Conservation (phyloP, 768 basidiomycete genomes). For the Russula sp. region DNA sequence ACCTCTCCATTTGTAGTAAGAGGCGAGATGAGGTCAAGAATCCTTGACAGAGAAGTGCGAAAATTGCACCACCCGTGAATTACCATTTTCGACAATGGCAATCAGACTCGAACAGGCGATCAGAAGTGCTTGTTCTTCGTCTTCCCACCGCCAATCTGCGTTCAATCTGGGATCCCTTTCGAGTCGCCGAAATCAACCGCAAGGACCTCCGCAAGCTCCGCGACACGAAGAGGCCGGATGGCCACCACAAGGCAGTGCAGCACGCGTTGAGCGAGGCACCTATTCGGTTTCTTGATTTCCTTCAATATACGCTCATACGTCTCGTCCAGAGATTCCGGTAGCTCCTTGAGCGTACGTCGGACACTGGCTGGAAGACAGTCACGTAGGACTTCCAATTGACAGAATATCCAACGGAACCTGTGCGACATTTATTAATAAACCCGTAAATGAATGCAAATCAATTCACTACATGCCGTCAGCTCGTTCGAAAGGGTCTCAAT, state of each 20-base stretch:
- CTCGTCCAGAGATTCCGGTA: slow-evolving; percentile 1
- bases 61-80: neutral
- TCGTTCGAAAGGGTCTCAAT: neutral
- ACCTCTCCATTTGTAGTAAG: neutral
- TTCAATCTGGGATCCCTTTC: neutral
- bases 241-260: neutral
- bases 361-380: neutral
- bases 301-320: slow-evolving; percentile 1
- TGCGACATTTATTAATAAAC: neutral
- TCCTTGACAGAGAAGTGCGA: neutral
- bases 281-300: neutral
- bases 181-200: neutral
- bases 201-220: neutral
- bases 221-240: slow-evolving; percentile 1
- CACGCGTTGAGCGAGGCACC: neutral
- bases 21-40: slow-evolving; percentile 1
- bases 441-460: neutral
- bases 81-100: neutral
- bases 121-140: neutral
- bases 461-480: neutral
- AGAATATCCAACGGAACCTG: slow-evolving; percentile 2
- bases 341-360: neutral
- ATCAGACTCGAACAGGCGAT: neutral
- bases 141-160: neutral
- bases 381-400: neutral